Base-by-base conservation (phyloP, 495 filamentous ascomycete genomes). In the Neurospora sp. region DNA sequence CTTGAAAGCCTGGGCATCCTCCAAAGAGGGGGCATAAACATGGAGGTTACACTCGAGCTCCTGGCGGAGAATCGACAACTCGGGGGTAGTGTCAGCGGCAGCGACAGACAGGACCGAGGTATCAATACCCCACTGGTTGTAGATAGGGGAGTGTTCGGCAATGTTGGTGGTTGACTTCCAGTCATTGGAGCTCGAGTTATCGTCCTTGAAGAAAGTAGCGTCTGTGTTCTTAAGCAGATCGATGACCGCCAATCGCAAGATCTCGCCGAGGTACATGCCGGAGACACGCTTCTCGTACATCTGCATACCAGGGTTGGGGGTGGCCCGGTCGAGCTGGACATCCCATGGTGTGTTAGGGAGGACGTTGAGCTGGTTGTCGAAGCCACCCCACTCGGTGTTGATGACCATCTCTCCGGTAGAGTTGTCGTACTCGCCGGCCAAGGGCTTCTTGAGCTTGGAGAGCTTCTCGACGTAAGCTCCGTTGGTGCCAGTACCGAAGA, bases 211-310 rank as follows among this genome's bases (percentile, higher is more conserved):
- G 40, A 97, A 83, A 11, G 88, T 83, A 16, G 90, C 78, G 0
- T 84, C 76, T 11, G 88, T 78, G 73, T 92, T 86, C 72, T 90
- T 84, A 73, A 93, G 81, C 79, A 95, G 82, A 41, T 87, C 83
- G 22, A 94, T 77, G 38, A 98, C 81, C 39, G 89, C 90, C 40
- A 92, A 88, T 11, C 96, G 92, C 44, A 97, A 84, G 73, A 99
- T 94, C 80, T 99, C 96, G 71, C 96, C 96, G 27, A 99, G 81
- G 86, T 98, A 99, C 96, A 99, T 99, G 82, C 96, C 96, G 0
- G 92, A 96, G 44, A 99, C 91, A 69, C 96, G 91, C 86, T 99
- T 99, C 85, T 99, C 96, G 83, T 98, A 99, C 91, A 97, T 97
- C 81, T 99, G 96, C 72, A 97, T 89, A 44, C 96, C 96, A 1